phyloP scores from a whole-genome alignment of 768 basidiomycete genomes.

The Pleurotus sapidus region DNA sequence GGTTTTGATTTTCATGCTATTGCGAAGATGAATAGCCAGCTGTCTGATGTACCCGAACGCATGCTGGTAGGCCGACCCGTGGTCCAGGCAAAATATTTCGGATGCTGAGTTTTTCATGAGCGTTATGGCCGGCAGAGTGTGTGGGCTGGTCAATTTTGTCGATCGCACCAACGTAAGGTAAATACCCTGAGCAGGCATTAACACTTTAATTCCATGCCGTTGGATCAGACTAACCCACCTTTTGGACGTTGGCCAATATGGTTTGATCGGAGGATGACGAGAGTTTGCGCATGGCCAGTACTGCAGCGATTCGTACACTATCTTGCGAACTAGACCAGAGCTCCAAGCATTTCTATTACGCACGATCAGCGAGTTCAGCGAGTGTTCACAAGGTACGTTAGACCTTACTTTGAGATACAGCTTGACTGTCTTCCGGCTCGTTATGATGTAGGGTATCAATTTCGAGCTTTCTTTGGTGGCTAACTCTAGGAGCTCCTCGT shows the following conservation, averaged over 20 bases:
- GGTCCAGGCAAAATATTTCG: conserved; percentile 82
- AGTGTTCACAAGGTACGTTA: conserved; percentile 1
- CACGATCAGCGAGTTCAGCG: not conserved
- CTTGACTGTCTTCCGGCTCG: conserved; percentile 82
- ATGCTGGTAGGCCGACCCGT: conserved; percentile 80
- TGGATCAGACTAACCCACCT: conserved; percentile 44
- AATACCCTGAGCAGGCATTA: conserved; percentile 53
- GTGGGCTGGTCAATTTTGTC: conserved; percentile 79
- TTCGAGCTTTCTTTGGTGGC: conserved; percentile 85
- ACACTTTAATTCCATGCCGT: not conserved
- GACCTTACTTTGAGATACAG: conserved; percentile 74
- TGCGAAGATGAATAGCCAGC: conserved; percentile 88
- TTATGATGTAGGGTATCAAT: conserved; percentile 83
- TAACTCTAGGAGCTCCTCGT: conserved; percentile 60
- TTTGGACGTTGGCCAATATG: conserved; percentile 81
- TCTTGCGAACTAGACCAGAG: conserved; percentile 85
- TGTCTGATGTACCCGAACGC: conserved; percentile 96
- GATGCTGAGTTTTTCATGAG: conserved; percentile 98
- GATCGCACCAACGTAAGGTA: conserved; percentile 85
- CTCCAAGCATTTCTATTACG: conserved; percentile 68
- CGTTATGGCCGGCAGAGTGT: conserved; percentile 89
- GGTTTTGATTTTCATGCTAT: conserved; percentile 85
- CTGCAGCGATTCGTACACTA: conserved; percentile 78
- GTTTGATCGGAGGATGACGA: conserved; percentile 76
- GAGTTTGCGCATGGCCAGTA: conserved; percentile 79